Evolutionary conservation across 2,329 filamentous ascomycete species (phyloP).

Genomic region (Monilinia polystroma): DNA sequence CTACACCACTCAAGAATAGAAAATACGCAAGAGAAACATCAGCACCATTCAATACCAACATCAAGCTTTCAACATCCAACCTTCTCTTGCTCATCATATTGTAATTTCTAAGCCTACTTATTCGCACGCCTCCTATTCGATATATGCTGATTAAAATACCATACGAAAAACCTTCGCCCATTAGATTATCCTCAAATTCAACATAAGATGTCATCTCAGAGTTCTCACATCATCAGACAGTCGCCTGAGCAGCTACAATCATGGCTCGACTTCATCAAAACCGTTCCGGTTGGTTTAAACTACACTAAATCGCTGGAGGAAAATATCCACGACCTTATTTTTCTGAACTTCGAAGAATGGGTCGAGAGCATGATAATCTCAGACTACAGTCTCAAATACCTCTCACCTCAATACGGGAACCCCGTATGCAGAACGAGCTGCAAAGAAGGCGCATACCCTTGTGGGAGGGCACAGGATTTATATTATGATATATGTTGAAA

Average conservation of each 20-base stretch:
- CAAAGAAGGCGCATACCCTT: no score
- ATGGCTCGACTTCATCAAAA: neutral
- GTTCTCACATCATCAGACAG: no score
- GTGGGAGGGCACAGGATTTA: no score
- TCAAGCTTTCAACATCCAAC: neutral
- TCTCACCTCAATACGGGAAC: fast-evolving
- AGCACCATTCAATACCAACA: neutral
- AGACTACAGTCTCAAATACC: no score
- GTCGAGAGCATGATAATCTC: no score
- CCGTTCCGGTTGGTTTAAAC: neutral
- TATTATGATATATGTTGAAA: no score
- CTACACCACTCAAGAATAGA: neutral
- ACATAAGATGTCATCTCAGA: neutral
- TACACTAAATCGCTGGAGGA: neutral
- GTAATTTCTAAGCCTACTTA: no score
- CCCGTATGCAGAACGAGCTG: neutral
- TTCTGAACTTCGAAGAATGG: neutral
- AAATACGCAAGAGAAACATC: neutral
- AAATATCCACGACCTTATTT: no score
- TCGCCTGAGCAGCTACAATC: neutral
- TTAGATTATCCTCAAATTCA: neutral
- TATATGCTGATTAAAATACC: no score
- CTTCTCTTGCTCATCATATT: neutral
- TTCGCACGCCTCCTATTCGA: neutral
- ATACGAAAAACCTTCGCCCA: neutral